phyloP scores from a whole-genome alignment of 2,329 filamentous ascomycete genomes.

The Exophiala spinifera region DNA sequence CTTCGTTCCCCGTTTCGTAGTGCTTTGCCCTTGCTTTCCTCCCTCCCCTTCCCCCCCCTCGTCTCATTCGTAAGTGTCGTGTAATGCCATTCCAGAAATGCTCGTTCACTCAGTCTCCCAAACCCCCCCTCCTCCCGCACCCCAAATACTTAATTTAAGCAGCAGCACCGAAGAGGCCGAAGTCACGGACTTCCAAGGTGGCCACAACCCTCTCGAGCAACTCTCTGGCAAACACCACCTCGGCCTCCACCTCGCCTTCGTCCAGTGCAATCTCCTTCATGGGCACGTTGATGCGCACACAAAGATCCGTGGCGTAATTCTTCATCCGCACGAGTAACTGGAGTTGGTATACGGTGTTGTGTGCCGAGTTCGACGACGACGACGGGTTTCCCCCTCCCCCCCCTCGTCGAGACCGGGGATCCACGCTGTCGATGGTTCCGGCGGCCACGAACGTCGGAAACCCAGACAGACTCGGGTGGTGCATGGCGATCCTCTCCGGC shows the following conservation, averaged over 20 bases:
- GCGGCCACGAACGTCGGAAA: constrained; percentile 25
- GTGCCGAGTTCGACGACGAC: constrained; percentile 1
- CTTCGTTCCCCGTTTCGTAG: no score
- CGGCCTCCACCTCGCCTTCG: constrained; percentile 57
- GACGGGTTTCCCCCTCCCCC: no score
- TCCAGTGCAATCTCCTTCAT: constrained; percentile 74
- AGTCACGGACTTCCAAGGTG: constrained; percentile 75
- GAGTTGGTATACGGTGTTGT: constrained; percentile 57
- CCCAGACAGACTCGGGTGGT: constrained; percentile 11
- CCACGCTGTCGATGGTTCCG: constrained; percentile 22
- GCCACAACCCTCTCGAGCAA: constrained; percentile 56
- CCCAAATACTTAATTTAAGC: no score
- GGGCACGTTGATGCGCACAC: constrained; percentile 85
- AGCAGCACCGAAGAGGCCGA: constrained; percentile 62
- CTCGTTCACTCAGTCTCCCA: no score
- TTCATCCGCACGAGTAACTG: constrained; percentile 74
- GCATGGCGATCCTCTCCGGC: constrained; percentile 8
- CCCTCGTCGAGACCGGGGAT: constrained; percentile 1
- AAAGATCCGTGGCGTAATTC: constrained; percentile 71
- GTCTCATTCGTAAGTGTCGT: no score
- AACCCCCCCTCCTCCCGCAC: no score
- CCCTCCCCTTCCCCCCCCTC: no score
- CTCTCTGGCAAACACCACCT: constrained; percentile 52
- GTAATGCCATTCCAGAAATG: no score
- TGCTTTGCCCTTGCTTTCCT: no score